phyloP scores from a whole-genome alignment of 116 monocot species.

The Posidonia oceanica region DNA sequence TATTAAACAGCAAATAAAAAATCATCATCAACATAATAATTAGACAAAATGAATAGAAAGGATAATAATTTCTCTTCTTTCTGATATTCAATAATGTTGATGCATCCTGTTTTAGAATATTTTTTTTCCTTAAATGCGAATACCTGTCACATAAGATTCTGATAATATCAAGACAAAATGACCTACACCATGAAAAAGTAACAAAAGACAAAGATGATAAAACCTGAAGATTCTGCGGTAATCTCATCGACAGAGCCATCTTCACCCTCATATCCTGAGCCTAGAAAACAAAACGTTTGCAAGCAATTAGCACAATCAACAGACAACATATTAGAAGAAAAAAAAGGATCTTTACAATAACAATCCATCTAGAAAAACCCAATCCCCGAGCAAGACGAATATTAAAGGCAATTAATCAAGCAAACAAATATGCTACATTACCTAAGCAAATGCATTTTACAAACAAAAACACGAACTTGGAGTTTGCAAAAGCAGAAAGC shows the following conservation, averaged over 20 bases:
- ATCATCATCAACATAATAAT: not conserved
- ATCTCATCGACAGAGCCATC: constrained; percentile 8
- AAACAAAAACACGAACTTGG: too few relatives aligned
- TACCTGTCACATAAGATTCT: not conserved
- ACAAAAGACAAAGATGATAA: not conserved
- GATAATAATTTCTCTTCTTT: not conserved
- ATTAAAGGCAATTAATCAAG: too few relatives aligned
- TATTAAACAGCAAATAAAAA: constrained; percentile 20
- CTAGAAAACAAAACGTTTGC: not conserved
- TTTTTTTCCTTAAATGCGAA: not conserved
- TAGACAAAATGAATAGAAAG: not conserved
- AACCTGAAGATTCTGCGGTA: constrained; percentile 10
- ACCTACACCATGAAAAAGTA: not conserved
- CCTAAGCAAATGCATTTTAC: too few relatives aligned
- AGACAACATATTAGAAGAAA: too few relatives aligned
- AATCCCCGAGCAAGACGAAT: too few relatives aligned
- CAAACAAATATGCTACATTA: too few relatives aligned
- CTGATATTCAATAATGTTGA: not conserved
- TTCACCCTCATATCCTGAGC: constrained; percentile 11
- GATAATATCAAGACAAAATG: not conserved
- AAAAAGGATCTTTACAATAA: too few relatives aligned
- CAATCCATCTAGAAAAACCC: too few relatives aligned
- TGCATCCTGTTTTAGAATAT: not conserved
- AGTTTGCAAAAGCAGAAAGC: too few relatives aligned
- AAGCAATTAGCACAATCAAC: not conserved